A percentile compares a stretch with the other conserved stretches of the same genome.
These are phyloP conservation scores for Saccharomycopsis babjevae DNA, from an alignment of 805 yeast genomes.

Conservation along the genomic window DNA sequence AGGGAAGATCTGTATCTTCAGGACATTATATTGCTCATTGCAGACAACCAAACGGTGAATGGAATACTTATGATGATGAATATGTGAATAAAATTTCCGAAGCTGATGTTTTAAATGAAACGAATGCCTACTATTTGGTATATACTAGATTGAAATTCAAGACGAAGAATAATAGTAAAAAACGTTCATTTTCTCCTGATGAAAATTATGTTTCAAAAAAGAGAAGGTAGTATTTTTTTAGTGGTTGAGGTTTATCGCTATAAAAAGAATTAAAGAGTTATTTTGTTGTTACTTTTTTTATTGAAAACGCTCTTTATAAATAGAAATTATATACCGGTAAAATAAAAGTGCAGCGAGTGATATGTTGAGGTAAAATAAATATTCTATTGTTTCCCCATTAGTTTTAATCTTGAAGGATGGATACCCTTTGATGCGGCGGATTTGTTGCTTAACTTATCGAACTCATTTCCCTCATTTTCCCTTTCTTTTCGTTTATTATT, in stretches of 20 bases:
- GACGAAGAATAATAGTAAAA: conserved; percentile 9
- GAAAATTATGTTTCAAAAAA: neutral
- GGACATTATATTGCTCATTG: conserved; percentile 93
- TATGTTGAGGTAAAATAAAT: neutral
- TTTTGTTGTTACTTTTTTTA: neutral
- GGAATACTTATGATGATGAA: conserved; percentile 96
- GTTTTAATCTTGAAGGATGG: conserved; percentile 19
- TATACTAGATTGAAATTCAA: conserved; percentile 70
- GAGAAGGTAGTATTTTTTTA: neutral
- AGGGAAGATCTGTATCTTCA: conserved; percentile 82
- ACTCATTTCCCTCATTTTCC: neutral
- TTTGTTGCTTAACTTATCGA: neutral
- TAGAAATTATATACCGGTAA: neutral
- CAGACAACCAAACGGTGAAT: conserved; percentile 81
- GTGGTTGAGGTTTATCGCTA: no score
- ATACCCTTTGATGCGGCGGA: neutral
- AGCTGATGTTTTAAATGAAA: conserved; percentile 65
- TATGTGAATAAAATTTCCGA: conserved; percentile 65
- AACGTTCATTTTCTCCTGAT: neutral
- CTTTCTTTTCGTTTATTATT: conserved; percentile 26
- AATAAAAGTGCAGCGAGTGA: neutral
- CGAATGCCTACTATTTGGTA: conserved; percentile 82
- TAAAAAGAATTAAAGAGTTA: no score
- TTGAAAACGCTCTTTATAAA: neutral
- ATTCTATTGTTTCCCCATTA: conserved; percentile 5